Conservation (phyloP, 2,329 filamentous ascomycete genomes). For the Clonostachys rhizophaga region DNA sequence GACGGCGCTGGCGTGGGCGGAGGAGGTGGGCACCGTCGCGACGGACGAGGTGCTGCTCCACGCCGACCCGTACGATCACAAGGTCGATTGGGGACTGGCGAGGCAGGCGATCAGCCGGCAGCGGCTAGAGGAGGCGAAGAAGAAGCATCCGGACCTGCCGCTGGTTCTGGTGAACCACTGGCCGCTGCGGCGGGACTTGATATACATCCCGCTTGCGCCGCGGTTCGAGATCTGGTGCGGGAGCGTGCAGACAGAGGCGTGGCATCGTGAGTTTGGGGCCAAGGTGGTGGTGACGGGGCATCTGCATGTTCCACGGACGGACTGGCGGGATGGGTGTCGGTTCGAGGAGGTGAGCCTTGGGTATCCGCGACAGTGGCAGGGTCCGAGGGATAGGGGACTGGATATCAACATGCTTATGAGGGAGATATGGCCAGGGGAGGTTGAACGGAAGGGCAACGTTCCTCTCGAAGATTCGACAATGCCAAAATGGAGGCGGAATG, state of each 20-base stretch:
- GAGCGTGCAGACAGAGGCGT: slow-evolving; percentile 24
- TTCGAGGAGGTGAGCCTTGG: slow-evolving; percentile 30
- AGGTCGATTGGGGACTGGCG: slow-evolving; percentile 24
- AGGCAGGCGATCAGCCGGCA: slow-evolving; percentile 17
- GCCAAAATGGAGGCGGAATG: too few species aligned
- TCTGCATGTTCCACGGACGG: slow-evolving; percentile 28
- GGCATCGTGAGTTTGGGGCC: slow-evolving; percentile 24
- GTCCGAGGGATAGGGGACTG: slow-evolving; percentile 15
- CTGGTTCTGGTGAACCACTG: slow-evolving; percentile 29
- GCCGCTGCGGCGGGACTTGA: slow-evolving; percentile 27
- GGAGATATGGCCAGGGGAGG: slow-evolving; percentile 14
- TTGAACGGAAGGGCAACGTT: too few species aligned
- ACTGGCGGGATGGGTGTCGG: slow-evolving; percentile 27
- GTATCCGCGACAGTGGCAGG: slow-evolving; percentile 29
- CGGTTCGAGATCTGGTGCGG: slow-evolving; percentile 32
- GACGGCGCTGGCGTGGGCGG: slow-evolving; percentile 31
- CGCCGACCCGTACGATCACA: slow-evolving; percentile 21
- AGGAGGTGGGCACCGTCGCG: slow-evolving; percentile 23
- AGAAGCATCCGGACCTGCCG: slow-evolving; percentile 6
- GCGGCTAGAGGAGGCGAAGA: slow-evolving; percentile 16
- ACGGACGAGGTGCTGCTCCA: slow-evolving; percentile 30
- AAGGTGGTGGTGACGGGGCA: slow-evolving; percentile 28
- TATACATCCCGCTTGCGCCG: slow-evolving; percentile 23
- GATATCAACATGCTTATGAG: slow-evolving; percentile 24
- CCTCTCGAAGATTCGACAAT: too few species aligned